phyloP scores from a whole-genome alignment of 2,329 filamentous ascomycete genomes.

The Arthrobotrys iridis region DNA sequence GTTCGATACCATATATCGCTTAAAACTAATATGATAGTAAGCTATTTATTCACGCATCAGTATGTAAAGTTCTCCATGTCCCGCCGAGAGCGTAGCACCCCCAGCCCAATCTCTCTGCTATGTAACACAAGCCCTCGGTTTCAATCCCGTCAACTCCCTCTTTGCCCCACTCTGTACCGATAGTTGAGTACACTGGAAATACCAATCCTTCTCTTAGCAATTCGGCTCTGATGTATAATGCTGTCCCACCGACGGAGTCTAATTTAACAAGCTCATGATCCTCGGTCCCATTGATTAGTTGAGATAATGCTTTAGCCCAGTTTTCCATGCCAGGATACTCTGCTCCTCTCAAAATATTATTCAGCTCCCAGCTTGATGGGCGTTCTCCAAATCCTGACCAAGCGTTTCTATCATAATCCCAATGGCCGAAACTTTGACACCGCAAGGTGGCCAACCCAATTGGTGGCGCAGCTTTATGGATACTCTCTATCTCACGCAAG shows the following conservation, averaged over 20 bases:
- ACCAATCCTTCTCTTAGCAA: conserved; percentile 60
- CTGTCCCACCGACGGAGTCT: conserved; percentile 61
- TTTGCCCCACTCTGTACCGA: conserved; percentile 61
- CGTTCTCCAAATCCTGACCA: conserved; percentile 58
- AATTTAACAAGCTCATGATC: conserved; percentile 60
- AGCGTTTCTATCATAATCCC: conserved; percentile 62
- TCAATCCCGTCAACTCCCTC: conserved; percentile 61
- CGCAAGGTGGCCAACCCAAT: conserved; percentile 60
- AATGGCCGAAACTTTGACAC: conserved; percentile 59
- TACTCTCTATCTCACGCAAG: not conserved
- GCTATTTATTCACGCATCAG: conserved; percentile 55
- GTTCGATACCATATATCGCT: conserved; percentile 5
- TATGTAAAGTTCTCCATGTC: conserved; percentile 58
- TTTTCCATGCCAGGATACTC: conserved; percentile 55
- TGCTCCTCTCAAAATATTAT: conserved; percentile 54
- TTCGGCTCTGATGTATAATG: conserved; percentile 60
- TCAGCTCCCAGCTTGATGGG: conserved; percentile 55
- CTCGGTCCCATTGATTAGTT: conserved; percentile 56
- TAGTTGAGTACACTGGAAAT: conserved; percentile 60
- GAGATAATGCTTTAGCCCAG: conserved; percentile 40
- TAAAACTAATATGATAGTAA: not conserved
- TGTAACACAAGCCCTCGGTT: conserved; percentile 61
- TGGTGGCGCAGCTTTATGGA: not conserved
- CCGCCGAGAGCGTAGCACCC: conserved; percentile 60
- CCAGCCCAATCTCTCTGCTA: conserved; percentile 57